Percentiles rank a stretch among this genome's conserved stretches.
Evolutionary conservation across 768 basidiomycete species (phyloP).

Genomic region (Nevesoporus exiguus): DNA sequence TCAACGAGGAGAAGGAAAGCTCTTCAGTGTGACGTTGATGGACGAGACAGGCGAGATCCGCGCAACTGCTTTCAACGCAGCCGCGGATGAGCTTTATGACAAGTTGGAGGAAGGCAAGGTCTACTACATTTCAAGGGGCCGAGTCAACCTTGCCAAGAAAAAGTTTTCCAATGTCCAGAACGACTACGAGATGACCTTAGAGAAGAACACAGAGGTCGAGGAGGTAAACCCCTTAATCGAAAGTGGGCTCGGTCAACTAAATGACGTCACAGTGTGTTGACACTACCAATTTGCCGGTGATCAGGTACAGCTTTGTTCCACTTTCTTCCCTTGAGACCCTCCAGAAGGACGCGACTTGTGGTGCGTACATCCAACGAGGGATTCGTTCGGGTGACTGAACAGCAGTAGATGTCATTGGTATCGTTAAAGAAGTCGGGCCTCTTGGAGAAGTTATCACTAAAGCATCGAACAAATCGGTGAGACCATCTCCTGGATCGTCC

Average conservation of each 20-base stretch:
- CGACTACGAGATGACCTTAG: slow-evolving; percentile 91
- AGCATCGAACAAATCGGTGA: slow-evolving; percentile 58
- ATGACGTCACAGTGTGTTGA: slow-evolving; percentile 68
- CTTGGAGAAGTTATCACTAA: slow-evolving; percentile 73
- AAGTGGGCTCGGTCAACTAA: slow-evolving; percentile 2
- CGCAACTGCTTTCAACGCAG: slow-evolving; percentile 86
- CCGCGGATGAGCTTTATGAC: slow-evolving; percentile 80
- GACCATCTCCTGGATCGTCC: neutral
- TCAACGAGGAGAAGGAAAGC: slow-evolving; percentile 85
- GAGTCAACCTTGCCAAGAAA: slow-evolving; percentile 94
- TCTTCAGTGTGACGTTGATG: slow-evolving; percentile 91
- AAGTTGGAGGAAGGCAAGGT: slow-evolving; percentile 88
- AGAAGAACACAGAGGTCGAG: slow-evolving; percentile 78
- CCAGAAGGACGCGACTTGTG: slow-evolving; percentile 79
- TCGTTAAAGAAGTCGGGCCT: slow-evolving; percentile 76
- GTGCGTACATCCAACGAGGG: slow-evolving; percentile 41
- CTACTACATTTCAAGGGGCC: slow-evolving; percentile 85
- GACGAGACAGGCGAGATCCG: slow-evolving; percentile 93
- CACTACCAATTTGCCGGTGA: slow-evolving; percentile 64
- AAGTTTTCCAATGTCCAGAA: slow-evolving; percentile 89
- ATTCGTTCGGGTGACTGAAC: neutral
- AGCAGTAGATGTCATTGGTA: slow-evolving; percentile 73
- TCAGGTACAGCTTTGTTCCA: slow-evolving; percentile 80
- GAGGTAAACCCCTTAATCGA: slow-evolving; percentile 49
- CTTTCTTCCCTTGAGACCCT: slow-evolving; percentile 59